phyloP scores from a whole-genome alignment of 1,284 basidiomycete genomes.

The Melampsora americana region DNA sequence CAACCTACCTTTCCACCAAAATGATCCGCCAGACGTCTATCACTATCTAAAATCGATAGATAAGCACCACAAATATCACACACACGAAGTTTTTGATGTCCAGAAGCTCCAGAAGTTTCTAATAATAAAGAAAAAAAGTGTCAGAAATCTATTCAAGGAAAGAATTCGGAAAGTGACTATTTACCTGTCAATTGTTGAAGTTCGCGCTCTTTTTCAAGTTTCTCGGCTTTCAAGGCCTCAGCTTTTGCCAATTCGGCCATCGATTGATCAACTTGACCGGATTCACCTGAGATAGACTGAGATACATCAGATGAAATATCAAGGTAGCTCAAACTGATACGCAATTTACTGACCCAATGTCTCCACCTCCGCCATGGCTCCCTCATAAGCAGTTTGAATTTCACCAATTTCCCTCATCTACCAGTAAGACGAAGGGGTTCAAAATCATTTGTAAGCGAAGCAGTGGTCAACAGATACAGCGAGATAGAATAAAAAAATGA shows the following conservation, averaged over 20 bases:
- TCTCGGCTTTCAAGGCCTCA: slow-evolving; percentile 93
- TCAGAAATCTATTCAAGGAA: background rate
- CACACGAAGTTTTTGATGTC: slow-evolving; percentile 97
- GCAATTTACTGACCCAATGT: slow-evolving; percentile 65
- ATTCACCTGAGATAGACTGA: slow-evolving; percentile 65
- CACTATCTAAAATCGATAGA: slow-evolving; percentile 93
- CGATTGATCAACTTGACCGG: slow-evolving; percentile 96
- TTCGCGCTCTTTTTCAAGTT: slow-evolving; percentile 94
- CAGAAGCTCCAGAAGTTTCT: slow-evolving; percentile 95
- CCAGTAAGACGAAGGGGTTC: background rate
- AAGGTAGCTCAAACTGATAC: slow-evolving; percentile 44
- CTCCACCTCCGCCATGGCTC: slow-evolving; percentile 97
- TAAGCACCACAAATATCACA: slow-evolving; percentile 99
- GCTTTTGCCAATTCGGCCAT: slow-evolving; percentile 96
- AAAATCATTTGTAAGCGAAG: background rate
- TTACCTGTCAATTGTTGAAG: slow-evolving; percentile 77
- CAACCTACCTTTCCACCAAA: slow-evolving; percentile 90
- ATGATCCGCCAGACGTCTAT: slow-evolving; percentile 96
- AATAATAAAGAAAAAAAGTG: background rate
- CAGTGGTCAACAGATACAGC: background rate
- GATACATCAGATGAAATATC: slow-evolving; percentile 45
- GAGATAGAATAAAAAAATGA: slow-evolving; percentile 47
- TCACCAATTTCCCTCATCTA: slow-evolving; percentile 99
- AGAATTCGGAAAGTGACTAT: background rate
- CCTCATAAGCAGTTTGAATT: slow-evolving; percentile 96